Base-by-base conservation (phyloP, 805 yeast genomes). In the Cyberlindnera amylophila region DNA sequence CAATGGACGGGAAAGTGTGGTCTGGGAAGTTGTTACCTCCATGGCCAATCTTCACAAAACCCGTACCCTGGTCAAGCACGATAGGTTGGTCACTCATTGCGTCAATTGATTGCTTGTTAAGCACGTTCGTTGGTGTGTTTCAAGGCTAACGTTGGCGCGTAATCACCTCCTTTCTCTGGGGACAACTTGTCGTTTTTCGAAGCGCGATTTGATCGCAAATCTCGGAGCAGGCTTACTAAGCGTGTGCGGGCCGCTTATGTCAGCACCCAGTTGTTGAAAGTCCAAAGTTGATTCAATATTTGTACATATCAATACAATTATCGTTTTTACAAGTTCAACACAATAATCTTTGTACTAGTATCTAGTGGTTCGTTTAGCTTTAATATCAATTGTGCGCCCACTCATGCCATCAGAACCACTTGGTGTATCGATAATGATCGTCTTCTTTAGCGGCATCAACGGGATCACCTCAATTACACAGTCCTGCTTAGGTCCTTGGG, bases 21-120 rank as follows among this genome's bases (percentile, higher is more conserved):
- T 93, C 98, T 23, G 99, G 99, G 74, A 90, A 90, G 69, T 93
- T 93, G 53, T 89, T 85, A 26, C 98, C 97, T 29, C 95, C 96
- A 59, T 96, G 79, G 46, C 99, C 99, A 54, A 91, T 87, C 64
- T 90, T 91, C 41, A 91, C 97, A 63, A 93, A 93, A 44, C 99
- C 99, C 38, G 99, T 93, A 70, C 99, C 99, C 71, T 93, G 98
- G 70, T 93, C 99, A 55, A 93, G 86, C 55, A 93, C 99, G 41
- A 58, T 58, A 34, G 62, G 62, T 27, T 27, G 14, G 33, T 49
- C 52, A 27, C 46, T 47, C 60, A 56, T 56, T 27, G 32, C 47
- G 15, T 42, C 21, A n/a, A 32, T 39, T 30, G 17, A 14, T 34
- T 12, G 38, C 8, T 21, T 21, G 10, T 32, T 23, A 28, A 3